Evolutionary conservation across 1,139 yeast genomes (phyloP), one percentile per base, ranked within the genome.

Genomic region (Trichomonascaceae sp.): DNA sequence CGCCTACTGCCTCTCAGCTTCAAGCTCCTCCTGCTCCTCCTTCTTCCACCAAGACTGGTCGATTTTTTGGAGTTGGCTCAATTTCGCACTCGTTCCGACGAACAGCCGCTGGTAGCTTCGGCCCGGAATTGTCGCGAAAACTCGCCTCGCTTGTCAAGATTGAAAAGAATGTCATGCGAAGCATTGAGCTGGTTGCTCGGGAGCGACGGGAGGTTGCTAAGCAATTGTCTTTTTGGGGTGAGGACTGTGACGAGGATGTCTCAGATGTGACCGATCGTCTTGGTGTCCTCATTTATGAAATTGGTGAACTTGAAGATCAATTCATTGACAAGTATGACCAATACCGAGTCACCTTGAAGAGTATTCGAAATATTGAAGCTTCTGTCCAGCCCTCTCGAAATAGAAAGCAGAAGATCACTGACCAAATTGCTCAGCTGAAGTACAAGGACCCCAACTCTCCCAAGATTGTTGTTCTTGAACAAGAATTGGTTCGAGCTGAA

Each of bases 391-490:
- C 99, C 53, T 87, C 96, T 58, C 87, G 98, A 76, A 97, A 91
- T 79, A 87, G 97, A 74, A 93, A 93, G 81, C 96, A 89, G 74
- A 89, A 89, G 78, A 88, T 93, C 71, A 90, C 97, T 63, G 98
- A 93, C 75, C 93, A 91, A 78, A 93, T 93, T 74, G 98, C 98
- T 62, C 91, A 87, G 76, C 82, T 93, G 76, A 93, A 93, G 79
- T 93, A 93, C 82, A 93, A 91, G 81, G 98, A 93, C 75, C 98
- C 99, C 60, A 88, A 87, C 76, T 88, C 96, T 55, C 96, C 96
- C 74, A 91, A 89, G 80, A 88, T 93, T 63, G 83, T 89, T 61
- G 90, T 91, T 54, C 82, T 93, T 72, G 99, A 93, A 80, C 98
- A 93, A 78, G 98, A 93, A 77, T 82, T 93, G 72, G 98, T 93